Conservation (phyloP, 345 rosid genomes). For the Salix udensis region DNA sequence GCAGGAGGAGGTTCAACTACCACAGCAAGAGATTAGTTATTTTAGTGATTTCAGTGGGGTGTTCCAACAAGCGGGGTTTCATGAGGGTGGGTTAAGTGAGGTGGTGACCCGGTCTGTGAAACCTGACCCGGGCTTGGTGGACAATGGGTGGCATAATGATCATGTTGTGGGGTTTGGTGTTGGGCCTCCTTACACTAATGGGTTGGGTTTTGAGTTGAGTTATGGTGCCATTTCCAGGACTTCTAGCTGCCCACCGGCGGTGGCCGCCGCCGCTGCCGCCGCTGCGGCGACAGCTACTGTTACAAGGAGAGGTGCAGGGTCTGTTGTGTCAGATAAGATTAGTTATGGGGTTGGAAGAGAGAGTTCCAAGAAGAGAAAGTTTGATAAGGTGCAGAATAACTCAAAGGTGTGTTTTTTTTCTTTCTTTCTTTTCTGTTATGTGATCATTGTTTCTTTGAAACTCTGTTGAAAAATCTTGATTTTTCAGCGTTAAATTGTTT, state of each 20-base stretch:
- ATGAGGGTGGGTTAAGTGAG: constrained; percentile 24
- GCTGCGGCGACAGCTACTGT: not conserved
- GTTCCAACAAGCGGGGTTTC: constrained; percentile 25
- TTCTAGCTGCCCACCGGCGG: constrained; percentile 43
- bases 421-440: not conserved
- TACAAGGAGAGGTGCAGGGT: constrained; percentile 21
- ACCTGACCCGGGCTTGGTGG: constrained; percentile 44
- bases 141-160: constrained; percentile 25
- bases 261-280: constrained; percentile 25
- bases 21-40: constrained; percentile 10
- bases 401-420: constrained; percentile 26
- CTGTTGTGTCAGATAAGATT: constrained; percentile 27
- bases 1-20: not conserved
- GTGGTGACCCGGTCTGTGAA: constrained; percentile 31
- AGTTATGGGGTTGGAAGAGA: constrained; percentile 33
- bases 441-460: not conserved
- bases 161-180: constrained; percentile 17
- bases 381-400: constrained; percentile 29
- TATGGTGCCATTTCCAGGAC: constrained; percentile 33
- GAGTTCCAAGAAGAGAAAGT: constrained; percentile 66
- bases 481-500: not conserved
- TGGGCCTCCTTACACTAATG: constrained; percentile 25
- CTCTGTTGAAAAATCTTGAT: not conserved
- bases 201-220: constrained; percentile 33
- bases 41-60: constrained; percentile 37